A percentile compares a stretch with the other conserved stretches of the same genome.
Evolutionary conservation across 2,329 filamentous ascomycete species (phyloP).

Genomic region (Paracamarosporium sp.): DNA sequence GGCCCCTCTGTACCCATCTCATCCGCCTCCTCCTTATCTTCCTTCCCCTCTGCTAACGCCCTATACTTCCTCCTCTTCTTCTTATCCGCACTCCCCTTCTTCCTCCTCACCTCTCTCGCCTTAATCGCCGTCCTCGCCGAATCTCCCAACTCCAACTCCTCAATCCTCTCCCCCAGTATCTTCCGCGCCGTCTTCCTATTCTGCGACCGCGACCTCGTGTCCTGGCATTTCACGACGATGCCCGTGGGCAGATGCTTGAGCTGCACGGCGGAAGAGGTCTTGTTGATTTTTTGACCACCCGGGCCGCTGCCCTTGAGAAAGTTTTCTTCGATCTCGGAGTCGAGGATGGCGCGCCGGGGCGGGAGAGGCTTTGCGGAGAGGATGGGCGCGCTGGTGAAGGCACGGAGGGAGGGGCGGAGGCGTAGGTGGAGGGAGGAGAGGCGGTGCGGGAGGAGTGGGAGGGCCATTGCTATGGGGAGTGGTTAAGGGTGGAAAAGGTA

Average conservation of each 20-base stretch:
- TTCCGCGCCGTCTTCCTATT: slow-evolving; percentile 86
- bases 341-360: slow-evolving; percentile 75
- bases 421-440: slow-evolving; percentile 6
- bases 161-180: slow-evolving; percentile 78
- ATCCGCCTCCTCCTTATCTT: slow-evolving; percentile 30
- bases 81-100: slow-evolving; percentile 77
- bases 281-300: slow-evolving; percentile 98
- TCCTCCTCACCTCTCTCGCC: slow-evolving; percentile 67
- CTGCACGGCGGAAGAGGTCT: slow-evolving; percentile 94
- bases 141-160: slow-evolving; percentile 75
- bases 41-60: slow-evolving; percentile 62
- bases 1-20: slow-evolving; percentile 57
- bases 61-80: slow-evolving; percentile 84
- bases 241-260: slow-evolving; percentile 89
- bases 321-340: slow-evolving; percentile 79
- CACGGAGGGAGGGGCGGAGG: slow-evolving; percentile 10
- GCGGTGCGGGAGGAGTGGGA: slow-evolving; percentile 13
- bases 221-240: slow-evolving; percentile 92
- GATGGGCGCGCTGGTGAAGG: slow-evolving; percentile 24
- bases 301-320: slow-evolving; percentile 93
- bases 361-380: slow-evolving; percentile 55
- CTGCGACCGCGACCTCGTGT: slow-evolving; percentile 82
- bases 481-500: slow-evolving; percentile 13
- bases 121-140: slow-evolving; percentile 71
- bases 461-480: slow-evolving; percentile 17